Percentiles rank a stretch among this genome's conserved stretches.
phyloP scores from a whole-genome alignment of 805 yeast species.

The Zygoascus flipseniorum region DNA sequence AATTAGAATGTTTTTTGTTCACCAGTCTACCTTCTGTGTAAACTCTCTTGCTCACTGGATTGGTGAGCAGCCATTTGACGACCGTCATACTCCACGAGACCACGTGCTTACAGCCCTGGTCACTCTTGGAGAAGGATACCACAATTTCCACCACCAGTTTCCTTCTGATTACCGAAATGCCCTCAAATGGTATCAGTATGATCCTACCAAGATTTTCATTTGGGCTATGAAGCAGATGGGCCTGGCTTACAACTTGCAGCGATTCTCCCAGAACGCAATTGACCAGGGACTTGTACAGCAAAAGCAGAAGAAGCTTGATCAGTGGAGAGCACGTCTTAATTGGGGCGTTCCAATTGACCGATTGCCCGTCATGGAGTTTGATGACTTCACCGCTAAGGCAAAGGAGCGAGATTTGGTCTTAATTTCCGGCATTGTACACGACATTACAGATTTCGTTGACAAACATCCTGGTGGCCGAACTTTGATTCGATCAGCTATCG shows the following conservation, averaged over 20 bases:
- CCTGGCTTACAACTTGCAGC: slow-evolving; percentile 48
- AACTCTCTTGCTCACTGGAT: slow-evolving; percentile 79
- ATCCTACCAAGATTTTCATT: slow-evolving; percentile 79
- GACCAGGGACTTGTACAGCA: slow-evolving; percentile 72
- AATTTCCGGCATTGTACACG: slow-evolving; percentile 87
- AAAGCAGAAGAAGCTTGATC: slow-evolving; percentile 71
- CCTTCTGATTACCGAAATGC: slow-evolving; percentile 84
- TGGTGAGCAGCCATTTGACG: slow-evolving; percentile 68
- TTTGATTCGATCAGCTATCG: slow-evolving; percentile 69
- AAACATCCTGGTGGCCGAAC: slow-evolving; percentile 93
- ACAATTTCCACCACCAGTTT: slow-evolving; percentile 92
- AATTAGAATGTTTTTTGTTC: slow-evolving; percentile 59
- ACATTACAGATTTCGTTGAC: slow-evolving; percentile 80
- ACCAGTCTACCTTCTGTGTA: slow-evolving; percentile 68
- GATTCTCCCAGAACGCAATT: slow-evolving; percentile 49
- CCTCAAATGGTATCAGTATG: slow-evolving; percentile 62
- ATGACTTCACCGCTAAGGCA: slow-evolving; percentile 43
- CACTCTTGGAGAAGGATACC: slow-evolving; percentile 86
- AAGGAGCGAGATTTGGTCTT: slow-evolving; percentile 60
- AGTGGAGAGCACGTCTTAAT: slow-evolving; percentile 65
- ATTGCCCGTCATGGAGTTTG: slow-evolving; percentile 59
- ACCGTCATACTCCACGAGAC: slow-evolving; percentile 64
- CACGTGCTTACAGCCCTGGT: slow-evolving; percentile 53
- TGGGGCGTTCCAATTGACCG: slow-evolving; percentile 94
- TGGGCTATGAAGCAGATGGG: slow-evolving; percentile 45